Evolutionary conservation across 441 rosid species (phyloP).

Genomic region (Theobroma grandiflorum): DNA sequence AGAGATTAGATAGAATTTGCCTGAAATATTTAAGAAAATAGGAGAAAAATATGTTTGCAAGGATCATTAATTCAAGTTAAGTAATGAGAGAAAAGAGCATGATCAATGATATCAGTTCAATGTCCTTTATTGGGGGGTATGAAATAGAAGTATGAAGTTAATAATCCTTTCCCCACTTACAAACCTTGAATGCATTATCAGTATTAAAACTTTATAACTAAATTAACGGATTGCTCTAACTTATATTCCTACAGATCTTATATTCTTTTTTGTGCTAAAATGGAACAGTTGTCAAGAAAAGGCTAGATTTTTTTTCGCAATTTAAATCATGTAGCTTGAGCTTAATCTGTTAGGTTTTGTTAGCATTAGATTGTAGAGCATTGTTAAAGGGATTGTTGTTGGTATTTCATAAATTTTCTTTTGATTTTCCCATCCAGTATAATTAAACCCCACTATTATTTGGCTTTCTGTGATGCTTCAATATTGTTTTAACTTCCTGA

Average conservation of each 20-base stretch:
- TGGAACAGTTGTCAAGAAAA: neutral
- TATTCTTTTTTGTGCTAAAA: neutral
- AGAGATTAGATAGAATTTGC: neutral
- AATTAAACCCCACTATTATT: too few relatives aligned
- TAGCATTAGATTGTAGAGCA: neutral
- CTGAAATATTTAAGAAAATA: neutral
- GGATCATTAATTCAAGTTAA: neutral
- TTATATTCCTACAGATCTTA: neutral
- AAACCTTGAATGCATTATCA: neutral
- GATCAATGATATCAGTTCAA: neutral
- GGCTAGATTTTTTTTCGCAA: neutral
- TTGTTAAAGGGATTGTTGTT: neutral
- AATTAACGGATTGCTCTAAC: neutral
- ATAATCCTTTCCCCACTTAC: neutral
- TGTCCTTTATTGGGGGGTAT: neutral
- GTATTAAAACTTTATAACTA: neutral
- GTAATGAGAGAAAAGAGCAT: neutral
- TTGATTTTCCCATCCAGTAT: too few relatives aligned
- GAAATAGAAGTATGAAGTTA: neutral
- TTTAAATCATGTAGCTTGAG: neutral
- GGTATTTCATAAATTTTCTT: neutral
- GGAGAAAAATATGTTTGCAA: neutral
- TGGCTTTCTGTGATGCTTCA: too few relatives aligned
- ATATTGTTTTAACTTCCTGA: too few relatives aligned
- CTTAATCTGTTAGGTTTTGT: neutral